Evolutionary conservation across 1,139 yeast genomes (phyloP).

Genomic region (Protomyces arabidopsidicola): DNA sequence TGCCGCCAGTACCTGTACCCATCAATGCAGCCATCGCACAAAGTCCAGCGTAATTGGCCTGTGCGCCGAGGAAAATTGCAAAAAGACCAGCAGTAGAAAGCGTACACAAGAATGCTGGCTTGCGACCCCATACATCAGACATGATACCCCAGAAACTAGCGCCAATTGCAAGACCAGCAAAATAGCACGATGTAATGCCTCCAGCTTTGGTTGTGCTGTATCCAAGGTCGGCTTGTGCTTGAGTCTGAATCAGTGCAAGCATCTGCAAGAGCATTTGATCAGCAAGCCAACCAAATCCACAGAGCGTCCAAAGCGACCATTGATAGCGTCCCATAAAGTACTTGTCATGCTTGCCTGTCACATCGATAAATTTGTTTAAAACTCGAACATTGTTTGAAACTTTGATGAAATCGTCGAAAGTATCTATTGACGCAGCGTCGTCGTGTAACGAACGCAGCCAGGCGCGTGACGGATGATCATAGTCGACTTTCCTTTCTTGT

Average conservation of each 20-base stretch:
- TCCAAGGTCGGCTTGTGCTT: conserved; percentile 20
- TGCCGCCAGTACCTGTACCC: conserved; percentile 53
- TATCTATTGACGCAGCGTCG: not conserved
- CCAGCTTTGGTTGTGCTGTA: conserved; percentile 7
- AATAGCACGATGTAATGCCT: conserved; percentile 42
- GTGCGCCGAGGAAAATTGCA: conserved; percentile 53
- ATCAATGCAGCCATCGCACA: conserved; percentile 42
- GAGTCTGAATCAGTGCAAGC: conserved; percentile 23
- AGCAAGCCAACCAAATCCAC: conserved; percentile 28
- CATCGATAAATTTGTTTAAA: not conserved
- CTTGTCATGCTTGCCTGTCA: not conserved
- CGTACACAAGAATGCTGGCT: conserved; percentile 53
- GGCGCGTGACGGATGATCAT: not conserved
- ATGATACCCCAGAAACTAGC: conserved; percentile 56
- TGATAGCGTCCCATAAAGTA: conserved; percentile 23
- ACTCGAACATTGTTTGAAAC: not conserved
- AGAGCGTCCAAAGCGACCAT: conserved; percentile 23
- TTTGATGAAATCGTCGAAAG: not conserved
- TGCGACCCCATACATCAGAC: conserved; percentile 58
- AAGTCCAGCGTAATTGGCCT: conserved; percentile 42
- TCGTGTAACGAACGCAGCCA: not conserved
- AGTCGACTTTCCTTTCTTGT: not conserved
- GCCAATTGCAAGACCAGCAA: conserved; percentile 52
- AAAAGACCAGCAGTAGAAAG: conserved; percentile 50
- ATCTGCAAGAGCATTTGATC: conserved; percentile 25